Evolutionary conservation across 2,329 filamentous ascomycete genomes (phyloP).

Genomic region (Hyphodiscus sp.): DNA sequence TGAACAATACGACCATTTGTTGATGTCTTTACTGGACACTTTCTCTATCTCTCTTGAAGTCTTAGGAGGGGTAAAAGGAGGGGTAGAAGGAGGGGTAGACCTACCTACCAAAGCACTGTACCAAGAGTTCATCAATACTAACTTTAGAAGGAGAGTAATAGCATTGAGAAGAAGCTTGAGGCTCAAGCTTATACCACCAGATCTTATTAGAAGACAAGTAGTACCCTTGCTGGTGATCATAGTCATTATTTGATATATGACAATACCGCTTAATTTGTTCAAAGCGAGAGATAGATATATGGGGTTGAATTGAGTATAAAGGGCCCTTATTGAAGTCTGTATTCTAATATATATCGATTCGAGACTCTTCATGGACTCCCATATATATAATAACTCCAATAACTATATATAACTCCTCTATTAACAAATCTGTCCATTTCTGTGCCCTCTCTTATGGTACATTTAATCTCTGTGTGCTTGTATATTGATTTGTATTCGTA

Average conservation of each 20-base stretch:
- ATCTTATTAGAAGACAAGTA: no score
- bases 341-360: background rate
- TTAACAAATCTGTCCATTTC: conserved; percentile 1
- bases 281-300: conserved; percentile 2
- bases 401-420: conserved; percentile 6
- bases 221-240: no score
- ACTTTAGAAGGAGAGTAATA: no score
- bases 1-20: background rate
- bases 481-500: conserved; percentile 6
- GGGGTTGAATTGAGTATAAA: background rate
- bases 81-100: no score
- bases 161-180: no score
- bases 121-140: no score
- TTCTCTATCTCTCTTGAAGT: no score
- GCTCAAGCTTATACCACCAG: no score
- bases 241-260: no score
- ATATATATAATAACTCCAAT: conserved; percentile 7
- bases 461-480: background rate
- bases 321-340: background rate
- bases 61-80: no score
- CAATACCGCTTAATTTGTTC: conserved; percentile 7
- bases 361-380: conserved; percentile 1
- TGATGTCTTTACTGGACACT: conserved; percentile 2
- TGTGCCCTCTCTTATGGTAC: background rate
- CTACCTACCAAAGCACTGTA: no score